Conservation (phyloP, 176 grass and related monocot species). For the Pontederia paniculata region DNA sequence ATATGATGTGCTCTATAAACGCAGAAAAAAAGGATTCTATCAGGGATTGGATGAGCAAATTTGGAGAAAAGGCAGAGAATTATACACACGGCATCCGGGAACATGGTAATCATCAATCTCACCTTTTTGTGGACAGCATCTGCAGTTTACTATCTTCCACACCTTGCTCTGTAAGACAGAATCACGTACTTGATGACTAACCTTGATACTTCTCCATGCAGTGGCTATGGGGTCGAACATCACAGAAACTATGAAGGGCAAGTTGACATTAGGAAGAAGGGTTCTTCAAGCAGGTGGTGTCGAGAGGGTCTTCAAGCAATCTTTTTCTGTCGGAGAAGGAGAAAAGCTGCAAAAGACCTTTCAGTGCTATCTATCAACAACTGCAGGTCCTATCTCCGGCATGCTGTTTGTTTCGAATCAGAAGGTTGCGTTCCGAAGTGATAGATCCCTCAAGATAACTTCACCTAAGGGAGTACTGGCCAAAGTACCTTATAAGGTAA, state of each 20-base stretch:
- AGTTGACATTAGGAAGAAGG: constrained; percentile 54
- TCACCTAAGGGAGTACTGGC: constrained; percentile 38
- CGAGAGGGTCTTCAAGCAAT: constrained; percentile 55
- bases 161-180: background rate
- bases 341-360: constrained; percentile 53
- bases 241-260: constrained; percentile 71
- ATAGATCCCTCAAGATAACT: constrained; percentile 55
- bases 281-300: constrained; percentile 66
- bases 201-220: constrained; percentile 11
- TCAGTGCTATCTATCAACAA: constrained; percentile 92
- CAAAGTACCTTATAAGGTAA: constrained; percentile 70
- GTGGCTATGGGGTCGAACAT: constrained; percentile 59
- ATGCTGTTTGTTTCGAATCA: constrained; percentile 75
- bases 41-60: constrained; percentile 26
- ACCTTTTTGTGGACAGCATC: background rate
- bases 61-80: constrained; percentile 47
- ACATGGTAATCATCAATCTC: constrained; percentile 43
- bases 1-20: constrained; percentile 3
- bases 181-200: constrained; percentile 6
- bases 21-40: constrained; percentile 13
- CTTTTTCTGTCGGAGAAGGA: constrained; percentile 45
- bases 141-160: background rate
- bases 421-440: constrained; percentile 77
- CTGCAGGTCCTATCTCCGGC: constrained; percentile 68
- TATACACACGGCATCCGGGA: constrained; percentile 57